These are phyloP conservation scores for Colletotrichum filicis DNA, from an alignment of 2,329 filamentous ascomycete species.

Conservation along the genomic window DNA sequence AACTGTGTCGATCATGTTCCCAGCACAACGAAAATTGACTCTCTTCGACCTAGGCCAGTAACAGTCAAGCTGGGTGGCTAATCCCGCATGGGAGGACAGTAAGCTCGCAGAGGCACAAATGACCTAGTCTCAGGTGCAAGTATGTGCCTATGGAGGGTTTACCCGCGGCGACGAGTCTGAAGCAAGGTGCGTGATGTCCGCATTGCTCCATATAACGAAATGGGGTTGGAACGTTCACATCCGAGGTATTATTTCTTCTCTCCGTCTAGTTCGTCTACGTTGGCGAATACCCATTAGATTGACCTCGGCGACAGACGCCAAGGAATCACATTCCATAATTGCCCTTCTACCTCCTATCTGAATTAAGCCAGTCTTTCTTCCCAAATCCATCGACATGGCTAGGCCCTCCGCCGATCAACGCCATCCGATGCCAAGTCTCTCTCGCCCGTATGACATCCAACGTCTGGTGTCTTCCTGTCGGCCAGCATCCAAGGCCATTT, in stretches of 20 bases:
- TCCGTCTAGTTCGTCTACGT: not conserved
- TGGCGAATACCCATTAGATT: not conserved
- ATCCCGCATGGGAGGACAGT: not conserved
- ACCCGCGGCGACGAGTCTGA: no score
- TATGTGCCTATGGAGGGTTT: no score
- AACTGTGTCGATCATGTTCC: no score
- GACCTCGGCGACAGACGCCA: not conserved
- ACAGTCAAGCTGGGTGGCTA: constrained; percentile 6
- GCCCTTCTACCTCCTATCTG: not conserved
- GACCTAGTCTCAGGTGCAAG: not conserved
- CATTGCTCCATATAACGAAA: no score
- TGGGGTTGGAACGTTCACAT: no score
- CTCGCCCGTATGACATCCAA: constrained; percentile 6
- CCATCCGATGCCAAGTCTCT: constrained; percentile 11
- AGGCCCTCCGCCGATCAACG: not conserved
- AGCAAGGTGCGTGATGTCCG: no score
- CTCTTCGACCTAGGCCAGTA: not conserved
- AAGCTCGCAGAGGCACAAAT: not conserved
- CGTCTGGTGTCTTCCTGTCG: not conserved
- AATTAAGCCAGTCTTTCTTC: not conserved
- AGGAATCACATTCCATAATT: not conserved
- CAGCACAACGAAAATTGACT: not conserved
- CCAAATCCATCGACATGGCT: not conserved
- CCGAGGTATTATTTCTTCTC: constrained; percentile 17
- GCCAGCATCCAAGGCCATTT: constrained; percentile 3